A percentile compares a stretch with the other conserved stretches of the same genome.
Evolutionary conservation across 805 yeast genomes (phyloP).

Genomic region (Spathaspora sp.): DNA sequence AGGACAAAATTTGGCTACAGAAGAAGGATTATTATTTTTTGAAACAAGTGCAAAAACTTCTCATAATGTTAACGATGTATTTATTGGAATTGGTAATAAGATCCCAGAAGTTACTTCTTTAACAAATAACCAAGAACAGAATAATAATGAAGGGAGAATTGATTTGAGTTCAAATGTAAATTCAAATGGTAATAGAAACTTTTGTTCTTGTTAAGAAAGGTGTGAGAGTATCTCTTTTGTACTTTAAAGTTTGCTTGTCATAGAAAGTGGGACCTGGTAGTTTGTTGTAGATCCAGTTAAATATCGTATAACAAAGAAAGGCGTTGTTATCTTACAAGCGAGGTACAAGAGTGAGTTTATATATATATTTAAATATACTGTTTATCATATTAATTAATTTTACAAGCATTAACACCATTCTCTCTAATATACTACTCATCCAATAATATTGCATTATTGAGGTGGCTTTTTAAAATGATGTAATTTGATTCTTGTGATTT

Average conservation of each 20-base stretch:
- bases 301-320: no score
- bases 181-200: not conserved
- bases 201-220: conserved; percentile 3
- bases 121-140: conserved; percentile 4
- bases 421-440: not conserved
- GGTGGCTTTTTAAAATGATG: not conserved
- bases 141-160: conserved; percentile 27
- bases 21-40: conserved; percentile 84
- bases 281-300: not conserved
- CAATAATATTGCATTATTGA: not conserved
- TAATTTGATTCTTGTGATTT: not conserved
- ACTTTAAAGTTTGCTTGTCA: no score
- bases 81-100: conserved; percentile 82
- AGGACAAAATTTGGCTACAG: conserved; percentile 83
- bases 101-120: conserved; percentile 50
- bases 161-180: conserved; percentile 24
- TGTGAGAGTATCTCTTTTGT: no score
- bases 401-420: not conserved
- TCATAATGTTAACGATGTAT: conserved; percentile 85
- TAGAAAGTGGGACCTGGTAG: not conserved
- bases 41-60: conserved; percentile 95
- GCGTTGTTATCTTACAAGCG: not conserved
- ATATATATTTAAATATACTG: not conserved
- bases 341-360: not conserved
- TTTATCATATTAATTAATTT: not conserved